Evolutionary conservation across 306 rosid species (phyloP).

Genomic region (Carpinus fangiana): DNA sequence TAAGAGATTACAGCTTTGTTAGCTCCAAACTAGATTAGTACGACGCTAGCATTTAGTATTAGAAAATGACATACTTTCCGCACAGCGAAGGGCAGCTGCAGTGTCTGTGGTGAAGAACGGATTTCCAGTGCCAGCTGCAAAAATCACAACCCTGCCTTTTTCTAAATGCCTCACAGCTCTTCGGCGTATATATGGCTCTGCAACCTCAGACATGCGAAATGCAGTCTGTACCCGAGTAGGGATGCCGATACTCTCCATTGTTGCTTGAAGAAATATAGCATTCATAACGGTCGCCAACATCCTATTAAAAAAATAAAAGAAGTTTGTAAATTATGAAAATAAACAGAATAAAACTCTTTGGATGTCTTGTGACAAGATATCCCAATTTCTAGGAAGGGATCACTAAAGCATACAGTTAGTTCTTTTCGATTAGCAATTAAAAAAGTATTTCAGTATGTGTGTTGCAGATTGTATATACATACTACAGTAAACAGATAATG

Average conservation of each 20-base stretch:
- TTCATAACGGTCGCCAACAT: conserved; percentile 99
- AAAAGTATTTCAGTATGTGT: background rate
- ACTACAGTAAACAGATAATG: background rate
- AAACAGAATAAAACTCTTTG: background rate
- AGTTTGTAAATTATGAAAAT: background rate
- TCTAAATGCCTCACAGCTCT: conserved; percentile 96
- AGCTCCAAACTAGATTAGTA: background rate
- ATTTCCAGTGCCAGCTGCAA: conserved; percentile 99
- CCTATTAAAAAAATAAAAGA: conserved; percentile 36
- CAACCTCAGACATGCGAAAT: conserved; percentile 95
- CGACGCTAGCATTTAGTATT: background rate
- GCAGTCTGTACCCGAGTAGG: conserved; percentile 99
- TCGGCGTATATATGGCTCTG: conserved; percentile 96
- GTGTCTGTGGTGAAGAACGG: conserved; percentile 97
- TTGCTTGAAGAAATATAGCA: conserved; percentile 97
- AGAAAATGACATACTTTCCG: conserved; percentile 68
- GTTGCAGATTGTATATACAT: background rate
- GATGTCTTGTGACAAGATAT: background rate
- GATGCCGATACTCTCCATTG: conserved; percentile 98
- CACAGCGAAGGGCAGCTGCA: conserved; percentile 97
- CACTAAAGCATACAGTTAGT: background rate
- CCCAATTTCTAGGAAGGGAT: background rate
- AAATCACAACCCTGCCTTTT: conserved; percentile 95
- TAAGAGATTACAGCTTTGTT: background rate
- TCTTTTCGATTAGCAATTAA: background rate